Evolutionary conservation across 345 rosid genomes (phyloP).

Genomic region (Linum tenue): DNA sequence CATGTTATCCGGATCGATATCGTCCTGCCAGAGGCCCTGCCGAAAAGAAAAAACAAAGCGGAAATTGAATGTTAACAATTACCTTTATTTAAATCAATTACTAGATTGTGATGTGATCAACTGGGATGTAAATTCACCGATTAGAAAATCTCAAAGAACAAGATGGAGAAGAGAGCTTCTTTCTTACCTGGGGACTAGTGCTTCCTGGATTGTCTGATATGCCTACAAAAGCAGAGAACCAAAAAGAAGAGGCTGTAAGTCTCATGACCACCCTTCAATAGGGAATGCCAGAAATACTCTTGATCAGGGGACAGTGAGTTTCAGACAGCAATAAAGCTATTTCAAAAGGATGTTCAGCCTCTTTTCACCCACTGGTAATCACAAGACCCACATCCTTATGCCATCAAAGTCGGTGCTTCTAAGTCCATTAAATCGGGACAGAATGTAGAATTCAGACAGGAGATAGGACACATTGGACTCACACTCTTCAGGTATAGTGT

Average conservation of each 20-base stretch:
- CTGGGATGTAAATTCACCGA: background rate
- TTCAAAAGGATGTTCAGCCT: no score
- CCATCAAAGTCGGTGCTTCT: background rate
- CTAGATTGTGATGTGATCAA: background rate
- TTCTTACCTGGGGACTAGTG: conserved; percentile 35
- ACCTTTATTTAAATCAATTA: background rate
- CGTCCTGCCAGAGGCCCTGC: conserved; percentile 60
- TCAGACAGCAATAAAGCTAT: background rate
- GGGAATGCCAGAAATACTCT: background rate
- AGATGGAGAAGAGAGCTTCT: conserved; percentile 12
- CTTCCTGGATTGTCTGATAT: conserved; percentile 29
- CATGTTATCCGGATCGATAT: conserved; percentile 58
- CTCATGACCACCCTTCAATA: no score
- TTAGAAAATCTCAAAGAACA: background rate
- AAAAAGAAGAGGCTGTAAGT: background rate
- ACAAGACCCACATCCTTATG: no score
- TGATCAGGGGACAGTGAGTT: background rate
- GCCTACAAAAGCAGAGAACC: conserved; percentile 28
- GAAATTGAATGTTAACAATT: conserved; percentile 1
- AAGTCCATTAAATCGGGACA: background rate
- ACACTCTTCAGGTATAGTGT: conserved; percentile 41
- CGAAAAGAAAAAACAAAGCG: conserved; percentile 8
- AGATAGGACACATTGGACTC: conserved; percentile 10
- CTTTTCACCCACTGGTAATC: no score
- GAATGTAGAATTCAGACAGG: background rate